phyloP scores from a whole-genome alignment of 163 green algal genomes.

The Chlorella variabilis region DNA sequence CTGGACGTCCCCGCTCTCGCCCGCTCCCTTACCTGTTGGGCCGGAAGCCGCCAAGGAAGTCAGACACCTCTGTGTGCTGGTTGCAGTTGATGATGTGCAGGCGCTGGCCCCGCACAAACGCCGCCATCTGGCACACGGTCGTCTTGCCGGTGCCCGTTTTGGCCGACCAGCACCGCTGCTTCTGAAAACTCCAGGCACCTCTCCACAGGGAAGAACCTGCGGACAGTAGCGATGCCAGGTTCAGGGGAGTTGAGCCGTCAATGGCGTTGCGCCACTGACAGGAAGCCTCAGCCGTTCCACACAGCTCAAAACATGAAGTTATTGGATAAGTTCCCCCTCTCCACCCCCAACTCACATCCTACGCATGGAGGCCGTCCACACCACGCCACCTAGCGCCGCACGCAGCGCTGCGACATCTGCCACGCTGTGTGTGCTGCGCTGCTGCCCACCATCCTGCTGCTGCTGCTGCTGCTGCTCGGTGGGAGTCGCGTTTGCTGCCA shows the following conservation, averaged over 20 bases:
- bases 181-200: conserved; percentile 75
- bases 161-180: conserved; percentile 93
- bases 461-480: conserved; percentile 15
- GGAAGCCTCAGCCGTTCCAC: no score
- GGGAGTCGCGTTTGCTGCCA: no score
- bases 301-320: no score
- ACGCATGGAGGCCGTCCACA: conserved; percentile 96
- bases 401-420: conserved; percentile 52
- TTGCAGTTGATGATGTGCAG: conserved; percentile 99
- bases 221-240: no score
- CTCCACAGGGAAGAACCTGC: conserved; percentile 56
- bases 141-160: conserved; percentile 99
- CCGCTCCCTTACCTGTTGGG: conserved; percentile 56
- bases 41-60: conserved; percentile 96
- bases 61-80: conserved; percentile 97
- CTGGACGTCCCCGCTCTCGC: neutral
- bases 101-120: conserved; percentile 79
- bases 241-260: no score
- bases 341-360: conserved; percentile 85
- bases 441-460: neutral
- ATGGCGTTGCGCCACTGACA: no score
- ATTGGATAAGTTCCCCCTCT: no score
- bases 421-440: neutral
- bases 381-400: conserved; percentile 72
- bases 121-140: conserved; percentile 95